Evolutionary conservation across 2,329 filamentous ascomycete species (phyloP), one percentile per base, ranked within the genome.

Genomic region (Fusarium floridanum): DNA sequence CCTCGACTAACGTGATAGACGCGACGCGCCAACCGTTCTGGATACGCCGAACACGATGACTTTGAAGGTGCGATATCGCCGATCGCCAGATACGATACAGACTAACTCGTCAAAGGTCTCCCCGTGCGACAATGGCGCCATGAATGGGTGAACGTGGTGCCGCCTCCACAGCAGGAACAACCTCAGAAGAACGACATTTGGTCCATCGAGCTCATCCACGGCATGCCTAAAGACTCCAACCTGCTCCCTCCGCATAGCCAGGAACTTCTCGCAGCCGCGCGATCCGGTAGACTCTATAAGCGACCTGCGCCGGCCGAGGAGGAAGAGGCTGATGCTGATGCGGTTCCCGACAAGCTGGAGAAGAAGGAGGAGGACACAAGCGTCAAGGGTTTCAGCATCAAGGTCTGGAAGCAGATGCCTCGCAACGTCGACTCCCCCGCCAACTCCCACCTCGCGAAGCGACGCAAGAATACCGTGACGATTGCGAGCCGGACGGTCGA

Each of bases 41-140:
- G 86, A 61, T 90, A 89, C 73, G 85, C 87, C 43, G 89, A 91
- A 74, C 89, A 90, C 77, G 89, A 91, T 78, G 89, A 91, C 72
- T 91, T 91, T 66, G 89, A 91, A 83, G 89, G 87, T 88, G 81
- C 68, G 77, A 57, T 66, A 39, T 43, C 27, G 22, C 36, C n/a
- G 14, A 60, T 57, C 43, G 56, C 64, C 12, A 10, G 11, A 45
- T 9, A 29, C 27, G 43, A 62, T 66, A 60, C 34, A 48, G 73
- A 65, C 76, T 82, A 64, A 82, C 50, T 27, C 60, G 37, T 86
- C 90, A 88, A 70, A 75, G 94, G 95, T 69, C 88, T 98, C 12
- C 96, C 96, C 17, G 93, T 98, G 67, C 93, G 95, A 79, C 95
- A 97, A 89, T 98, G 95, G 93, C 91, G 94, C 66, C 91, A 93